Evolutionary conservation across 768 basidiomycete genomes (phyloP).

Genomic region (Boletus coccyginus): DNA sequence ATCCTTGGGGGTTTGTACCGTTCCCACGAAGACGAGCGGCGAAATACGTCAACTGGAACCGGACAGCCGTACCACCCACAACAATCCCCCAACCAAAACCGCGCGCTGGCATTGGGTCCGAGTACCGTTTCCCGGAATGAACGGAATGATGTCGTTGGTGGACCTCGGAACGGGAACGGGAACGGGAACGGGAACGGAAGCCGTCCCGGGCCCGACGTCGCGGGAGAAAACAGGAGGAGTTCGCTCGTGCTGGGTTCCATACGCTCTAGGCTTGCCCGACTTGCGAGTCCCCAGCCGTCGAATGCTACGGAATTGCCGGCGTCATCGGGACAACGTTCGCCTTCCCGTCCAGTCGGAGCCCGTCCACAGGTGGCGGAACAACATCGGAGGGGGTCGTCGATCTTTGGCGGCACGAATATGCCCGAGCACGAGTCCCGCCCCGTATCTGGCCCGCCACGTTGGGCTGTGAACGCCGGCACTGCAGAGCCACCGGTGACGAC

Average conservation of each 20-base stretch:
- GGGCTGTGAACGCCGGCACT: constrained; percentile 5
- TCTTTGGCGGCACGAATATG: constrained; percentile 1
- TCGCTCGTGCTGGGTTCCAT: constrained; percentile 22
- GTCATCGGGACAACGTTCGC: constrained; percentile 20
- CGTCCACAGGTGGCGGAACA: constrained; percentile 22
- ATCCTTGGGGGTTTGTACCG: constrained; percentile 24
- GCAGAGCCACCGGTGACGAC: constrained; percentile 1
- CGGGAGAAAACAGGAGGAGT: constrained; percentile 16
- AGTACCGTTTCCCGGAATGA: constrained; percentile 8
- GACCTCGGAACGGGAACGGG: constrained; percentile 1
- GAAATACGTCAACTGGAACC: constrained; percentile 9
- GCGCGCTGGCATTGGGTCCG: not conserved
- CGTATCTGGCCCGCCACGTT: constrained; percentile 2
- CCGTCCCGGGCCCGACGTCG: constrained; percentile 7
- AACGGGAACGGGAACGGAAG: constrained; percentile 7
- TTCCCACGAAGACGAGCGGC: constrained; percentile 22
- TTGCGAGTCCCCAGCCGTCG: constrained; percentile 18
- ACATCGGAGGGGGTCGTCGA: constrained; percentile 7
- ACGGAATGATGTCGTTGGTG: constrained; percentile 4
- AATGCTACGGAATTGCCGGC: constrained; percentile 4
- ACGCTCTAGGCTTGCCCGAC: constrained; percentile 27
- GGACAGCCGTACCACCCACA: constrained; percentile 11
- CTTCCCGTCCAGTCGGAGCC: constrained; percentile 24
- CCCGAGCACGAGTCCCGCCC: constrained; percentile 14
- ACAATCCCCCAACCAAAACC: constrained; percentile 3